Evolutionary conservation across 176 grass and related monocot genomes (phyloP).

Genomic region (Aegilops speltoides): DNA sequence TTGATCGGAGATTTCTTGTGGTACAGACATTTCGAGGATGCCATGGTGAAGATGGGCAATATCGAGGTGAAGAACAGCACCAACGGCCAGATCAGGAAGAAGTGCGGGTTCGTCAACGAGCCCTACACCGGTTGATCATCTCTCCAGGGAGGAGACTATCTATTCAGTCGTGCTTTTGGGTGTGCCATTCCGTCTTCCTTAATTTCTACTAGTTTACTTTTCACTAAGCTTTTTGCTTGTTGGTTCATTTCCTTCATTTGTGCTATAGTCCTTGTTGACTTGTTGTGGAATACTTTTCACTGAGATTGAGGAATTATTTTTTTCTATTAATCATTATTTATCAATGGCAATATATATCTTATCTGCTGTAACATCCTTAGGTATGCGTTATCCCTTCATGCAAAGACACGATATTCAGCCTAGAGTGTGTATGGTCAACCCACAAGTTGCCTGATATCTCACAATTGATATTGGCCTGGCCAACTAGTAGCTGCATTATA

Average conservation of each 20-base stretch:
- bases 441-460: too few relatives aligned
- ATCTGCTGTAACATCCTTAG: too few relatives aligned
- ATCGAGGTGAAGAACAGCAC: not conserved
- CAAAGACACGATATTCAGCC: too few relatives aligned
- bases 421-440: too few relatives aligned
- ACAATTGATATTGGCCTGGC: too few relatives aligned
- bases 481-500: too few relatives aligned
- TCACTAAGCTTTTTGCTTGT: not conserved
- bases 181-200: not conserved
- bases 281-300: not conserved
- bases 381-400: too few relatives aligned
- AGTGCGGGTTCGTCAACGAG: not conserved
- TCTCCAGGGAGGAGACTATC: not conserved
- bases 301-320: too few relatives aligned
- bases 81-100: conserved; percentile 31
- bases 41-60: conserved; percentile 38
- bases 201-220: not conserved
- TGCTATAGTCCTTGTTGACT: not conserved
- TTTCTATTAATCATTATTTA: too few relatives aligned
- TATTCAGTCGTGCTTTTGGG: too few relatives aligned
- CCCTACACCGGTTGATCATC: not conserved
- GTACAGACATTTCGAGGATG: not conserved
- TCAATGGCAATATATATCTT: too few relatives aligned
- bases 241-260: not conserved
- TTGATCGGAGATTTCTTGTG: not conserved